Percentiles rank a stretch among this genome's conserved stretches.
Evolutionary conservation across 306 rosid species (phyloP).

Genomic region (Nissolia schottii): DNA sequence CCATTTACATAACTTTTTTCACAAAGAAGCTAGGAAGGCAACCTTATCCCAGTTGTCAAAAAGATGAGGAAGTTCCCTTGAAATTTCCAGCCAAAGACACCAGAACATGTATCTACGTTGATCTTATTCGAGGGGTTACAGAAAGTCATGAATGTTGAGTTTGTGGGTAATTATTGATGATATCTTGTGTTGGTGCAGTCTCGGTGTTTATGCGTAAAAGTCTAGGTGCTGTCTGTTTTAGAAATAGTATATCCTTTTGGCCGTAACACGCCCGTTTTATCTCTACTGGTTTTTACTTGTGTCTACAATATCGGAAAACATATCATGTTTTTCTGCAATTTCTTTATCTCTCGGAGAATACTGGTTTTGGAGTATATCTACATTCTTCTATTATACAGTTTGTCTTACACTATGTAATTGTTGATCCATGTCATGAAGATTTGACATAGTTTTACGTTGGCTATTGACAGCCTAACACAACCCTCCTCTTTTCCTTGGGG

Average conservation of each 20-base stretch:
- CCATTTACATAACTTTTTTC: not conserved
- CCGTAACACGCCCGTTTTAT: not conserved
- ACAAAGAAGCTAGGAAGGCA: not conserved
- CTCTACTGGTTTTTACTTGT: constrained; percentile 10
- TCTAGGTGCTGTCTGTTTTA: constrained; percentile 2
- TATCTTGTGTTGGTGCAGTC: constrained; percentile 6
- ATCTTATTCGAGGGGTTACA: constrained; percentile 6
- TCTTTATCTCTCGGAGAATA: not conserved
- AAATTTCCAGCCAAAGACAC: not conserved
- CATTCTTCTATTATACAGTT: not conserved
- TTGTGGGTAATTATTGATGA: not conserved
- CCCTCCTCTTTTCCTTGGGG: too few relatives aligned
- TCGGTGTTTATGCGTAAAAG: not conserved
- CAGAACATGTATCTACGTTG: not conserved
- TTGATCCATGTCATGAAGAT: too few relatives aligned
- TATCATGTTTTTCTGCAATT: not conserved
- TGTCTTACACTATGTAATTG: too few relatives aligned
- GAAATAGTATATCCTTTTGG: not conserved
- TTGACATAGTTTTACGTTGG: too few relatives aligned
- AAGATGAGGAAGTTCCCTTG: not conserved
- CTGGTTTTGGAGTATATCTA: constrained; percentile 8
- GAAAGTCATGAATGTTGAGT: constrained; percentile 18
- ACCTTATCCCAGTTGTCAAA: not conserved
- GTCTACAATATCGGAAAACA: not conserved
- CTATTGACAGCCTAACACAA: too few relatives aligned